These are phyloP conservation scores for Maudiozyma serrabonitensis DNA, from an alignment of 805 yeast species.

Conservation along the genomic window DNA sequence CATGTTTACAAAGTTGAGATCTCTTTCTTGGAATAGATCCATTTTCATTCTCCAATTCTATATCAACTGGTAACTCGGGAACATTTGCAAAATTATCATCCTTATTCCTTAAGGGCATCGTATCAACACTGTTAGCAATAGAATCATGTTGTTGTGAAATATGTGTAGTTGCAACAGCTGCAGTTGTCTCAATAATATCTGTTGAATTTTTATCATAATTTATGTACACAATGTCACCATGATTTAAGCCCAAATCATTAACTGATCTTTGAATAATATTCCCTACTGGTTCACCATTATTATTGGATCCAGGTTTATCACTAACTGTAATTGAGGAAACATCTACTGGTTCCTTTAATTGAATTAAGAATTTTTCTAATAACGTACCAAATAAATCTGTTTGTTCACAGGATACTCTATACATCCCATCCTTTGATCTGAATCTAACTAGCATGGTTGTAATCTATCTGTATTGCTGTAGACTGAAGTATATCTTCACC, in stretches of 20 bases:
- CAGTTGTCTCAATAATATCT: not conserved
- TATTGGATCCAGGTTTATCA: slow-evolving; percentile 18
- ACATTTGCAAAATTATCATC: not conserved
- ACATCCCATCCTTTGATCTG: slow-evolving; percentile 76
- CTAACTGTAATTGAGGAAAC: slow-evolving; percentile 21
- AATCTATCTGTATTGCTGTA: no score
- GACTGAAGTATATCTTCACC: no score
- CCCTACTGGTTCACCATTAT: slow-evolving; percentile 16
- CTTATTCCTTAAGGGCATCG: not conserved
- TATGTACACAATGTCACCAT: slow-evolving; percentile 51
- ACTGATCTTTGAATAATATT: slow-evolving; percentile 25
- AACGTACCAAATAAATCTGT: slow-evolving; percentile 36
- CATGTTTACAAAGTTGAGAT: slow-evolving; percentile 69
- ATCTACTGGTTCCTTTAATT: slow-evolving; percentile 18
- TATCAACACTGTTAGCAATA: slow-evolving; percentile 1
- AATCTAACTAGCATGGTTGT: slow-evolving; percentile 55
- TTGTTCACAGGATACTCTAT: slow-evolving; percentile 48
- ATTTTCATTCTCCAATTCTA: slow-evolving; percentile 46
- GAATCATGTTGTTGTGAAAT: slow-evolving; percentile 4
- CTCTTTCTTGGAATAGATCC: slow-evolving; percentile 65
- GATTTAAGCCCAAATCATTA: slow-evolving; percentile 39
- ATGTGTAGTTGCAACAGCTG: not conserved
- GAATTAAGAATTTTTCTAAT: slow-evolving; percentile 31
- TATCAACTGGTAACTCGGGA: slow-evolving; percentile 57
- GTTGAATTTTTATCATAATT: slow-evolving; percentile 18